phyloP scores from a whole-genome alignment of 2,329 filamentous ascomycete genomes.

The Blastomyces silverae region DNA sequence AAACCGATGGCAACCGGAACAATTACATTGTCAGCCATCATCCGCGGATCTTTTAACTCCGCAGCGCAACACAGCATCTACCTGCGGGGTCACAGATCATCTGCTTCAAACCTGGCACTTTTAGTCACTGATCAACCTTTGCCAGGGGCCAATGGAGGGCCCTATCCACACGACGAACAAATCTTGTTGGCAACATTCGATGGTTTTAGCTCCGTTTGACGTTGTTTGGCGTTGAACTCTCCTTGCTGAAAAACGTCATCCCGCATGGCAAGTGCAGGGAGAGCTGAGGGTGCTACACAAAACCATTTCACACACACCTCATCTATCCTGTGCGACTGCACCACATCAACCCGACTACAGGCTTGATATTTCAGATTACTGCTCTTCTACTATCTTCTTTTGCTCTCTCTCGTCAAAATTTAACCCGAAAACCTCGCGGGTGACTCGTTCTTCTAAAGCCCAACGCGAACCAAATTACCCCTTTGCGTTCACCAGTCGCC shows the following conservation, averaged over 20 bases:
- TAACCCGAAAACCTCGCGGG: background rate
- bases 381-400: background rate
- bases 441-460: background rate
- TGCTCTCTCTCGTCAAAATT: background rate
- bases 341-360: background rate
- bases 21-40: background rate
- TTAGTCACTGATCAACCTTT: background rate
- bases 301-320: background rate
- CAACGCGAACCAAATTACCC: background rate
- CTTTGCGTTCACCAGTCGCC: too few relatives aligned
- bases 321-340: background rate
- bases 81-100: background rate
- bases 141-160: background rate
- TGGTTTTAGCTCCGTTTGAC: background rate
- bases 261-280: background rate
- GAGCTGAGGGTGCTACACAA: background rate
- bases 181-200: too few relatives aligned
- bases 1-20: background rate
- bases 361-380: background rate
- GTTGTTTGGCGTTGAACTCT: too few relatives aligned
- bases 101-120: background rate
- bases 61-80: background rate
- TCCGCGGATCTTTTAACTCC: background rate
- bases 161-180: background rate
- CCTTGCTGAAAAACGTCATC: background rate